Evolutionary conservation across 345 rosid genomes (phyloP), one percentile per base, ranked within the genome.

Genomic region (Gossypium raimondii): DNA sequence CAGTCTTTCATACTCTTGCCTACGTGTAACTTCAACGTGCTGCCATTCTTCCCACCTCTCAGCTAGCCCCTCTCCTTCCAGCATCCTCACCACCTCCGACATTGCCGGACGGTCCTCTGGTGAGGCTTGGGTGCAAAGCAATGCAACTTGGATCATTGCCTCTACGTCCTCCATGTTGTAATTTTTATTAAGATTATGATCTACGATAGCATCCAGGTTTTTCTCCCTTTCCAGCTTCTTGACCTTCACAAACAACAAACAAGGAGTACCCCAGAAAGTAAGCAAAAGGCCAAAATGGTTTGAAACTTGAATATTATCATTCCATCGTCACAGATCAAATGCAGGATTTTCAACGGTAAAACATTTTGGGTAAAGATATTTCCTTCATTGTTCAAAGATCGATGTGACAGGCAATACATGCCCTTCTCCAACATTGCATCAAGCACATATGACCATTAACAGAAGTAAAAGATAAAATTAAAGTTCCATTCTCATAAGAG

Each of bases 21-120:
- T 84, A 20, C 93, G 90, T 17, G 84, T 89, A 58, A 89, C 93
- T 82, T 93, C 98, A 10, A 89, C 86, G 9, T 89, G 80, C 87
- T 90, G 97, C 99, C 99, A 95, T 80, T 91, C 99, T 83, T 91
- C 94, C 99, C 99, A 93, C 81, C 97, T 89, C 86, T 95, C 97
- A 0, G 98, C 98, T 22, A 93, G 82, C 60, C 97, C 99, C 75
- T 95, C 98, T 58, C 99, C 99, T 86, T 95, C 99, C 66, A 95
- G 84, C 99, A 95, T 93, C 84, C 97, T 74, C 25, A 89, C 94
- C 59, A 95, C 99, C 65, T 90, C 99, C 0, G 97, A 93, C 98
- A 93, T 95, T 7, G 87, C 84, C 2, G 97, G 98, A 43, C 99
- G 86, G 10, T 90, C 97, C 84, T 92, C 96, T 0, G 99, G 94